A percentile compares a stretch with the other conserved stretches of the same genome.
These are phyloP conservation scores for Hypoxylon rickii DNA, from an alignment of 495 filamentous ascomycete species.

Conservation along the genomic window DNA sequence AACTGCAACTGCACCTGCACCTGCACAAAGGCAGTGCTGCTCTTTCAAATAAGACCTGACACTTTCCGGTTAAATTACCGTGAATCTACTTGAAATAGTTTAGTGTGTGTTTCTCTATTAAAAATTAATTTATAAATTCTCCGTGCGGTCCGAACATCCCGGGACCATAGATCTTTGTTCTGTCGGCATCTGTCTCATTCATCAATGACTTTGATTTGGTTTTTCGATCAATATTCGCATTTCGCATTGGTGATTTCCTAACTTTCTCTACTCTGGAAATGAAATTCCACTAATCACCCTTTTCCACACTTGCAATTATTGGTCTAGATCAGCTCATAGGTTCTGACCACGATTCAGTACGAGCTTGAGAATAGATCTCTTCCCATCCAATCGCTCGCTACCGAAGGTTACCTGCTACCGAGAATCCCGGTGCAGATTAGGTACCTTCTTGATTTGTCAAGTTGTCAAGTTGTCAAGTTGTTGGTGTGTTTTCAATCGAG, in stretches of 20 bases:
- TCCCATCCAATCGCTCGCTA: conserved; percentile 9
- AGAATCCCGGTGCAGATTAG: too few relatives aligned
- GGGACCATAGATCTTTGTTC: conserved; percentile 5
- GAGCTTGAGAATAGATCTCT: neutral
- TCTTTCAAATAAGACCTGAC: too few relatives aligned
- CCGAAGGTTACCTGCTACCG: conserved; percentile 20
- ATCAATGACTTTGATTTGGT: too few relatives aligned
- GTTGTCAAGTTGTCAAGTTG: too few relatives aligned
- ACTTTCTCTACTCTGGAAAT: too few relatives aligned
- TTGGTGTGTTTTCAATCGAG: too few relatives aligned
- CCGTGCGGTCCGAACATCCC: conserved; percentile 16
- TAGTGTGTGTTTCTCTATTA: neutral
- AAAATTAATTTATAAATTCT: neutral
- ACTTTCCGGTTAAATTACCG: neutral
- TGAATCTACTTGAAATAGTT: neutral
- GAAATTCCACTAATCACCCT: too few relatives aligned
- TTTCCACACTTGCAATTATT: too few relatives aligned
- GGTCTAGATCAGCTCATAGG: neutral
- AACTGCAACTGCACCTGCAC: too few relatives aligned
- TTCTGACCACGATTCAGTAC: neutral
- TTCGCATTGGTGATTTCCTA: too few relatives aligned
- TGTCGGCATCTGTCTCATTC: conserved; percentile 11
- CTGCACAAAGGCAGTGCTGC: too few relatives aligned
- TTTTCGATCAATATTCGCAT: too few relatives aligned
- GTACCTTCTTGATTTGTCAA: neutral